phyloP scores from a whole-genome alignment of 257 asterid genomes.

The Penstemon eatonii region DNA sequence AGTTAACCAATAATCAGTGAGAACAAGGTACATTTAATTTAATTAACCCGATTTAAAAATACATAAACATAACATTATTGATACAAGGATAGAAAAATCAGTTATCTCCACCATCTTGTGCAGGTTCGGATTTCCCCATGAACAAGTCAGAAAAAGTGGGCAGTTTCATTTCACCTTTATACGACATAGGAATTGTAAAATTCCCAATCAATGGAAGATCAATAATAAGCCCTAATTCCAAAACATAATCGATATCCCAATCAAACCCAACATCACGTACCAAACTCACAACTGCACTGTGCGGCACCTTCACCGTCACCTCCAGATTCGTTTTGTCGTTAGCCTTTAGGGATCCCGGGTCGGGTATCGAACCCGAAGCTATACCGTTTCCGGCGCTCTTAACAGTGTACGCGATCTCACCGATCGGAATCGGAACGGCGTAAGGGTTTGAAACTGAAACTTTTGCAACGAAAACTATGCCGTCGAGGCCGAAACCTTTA shows the following conservation, averaged over 20 bases:
- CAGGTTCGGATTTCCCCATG: constrained; percentile 8
- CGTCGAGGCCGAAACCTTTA: constrained; percentile 48
- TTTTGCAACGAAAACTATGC: constrained; percentile 57
- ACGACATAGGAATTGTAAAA: constrained; percentile 62
- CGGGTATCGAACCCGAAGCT: constrained; percentile 64
- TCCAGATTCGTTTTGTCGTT: constrained; percentile 53
- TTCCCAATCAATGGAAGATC: constrained; percentile 70
- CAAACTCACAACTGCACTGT: constrained; percentile 59
- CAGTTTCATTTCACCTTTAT: constrained; percentile 72
- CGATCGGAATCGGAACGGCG: constrained; percentile 62
- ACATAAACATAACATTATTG: too few species aligned
- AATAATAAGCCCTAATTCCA: constrained; percentile 53
- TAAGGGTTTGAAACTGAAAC: constrained; percentile 68
- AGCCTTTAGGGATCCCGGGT: constrained; percentile 71
- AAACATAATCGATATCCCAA: constrained; percentile 75
- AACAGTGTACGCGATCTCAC: constrained; percentile 60
- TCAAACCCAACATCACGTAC: constrained; percentile 63
- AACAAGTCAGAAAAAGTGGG: constrained; percentile 63
- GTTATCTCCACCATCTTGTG: too few species aligned
- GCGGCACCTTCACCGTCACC: constrained; percentile 68
- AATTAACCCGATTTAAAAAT: too few species aligned
- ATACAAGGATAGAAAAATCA: too few species aligned
- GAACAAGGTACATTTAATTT: too few species aligned
- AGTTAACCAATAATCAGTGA: too few species aligned
- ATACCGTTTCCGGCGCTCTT: constrained; percentile 48